These are phyloP conservation scores for Teunomyces pallodes DNA, from an alignment of 805 yeast genomes.

Conservation along the genomic window DNA sequence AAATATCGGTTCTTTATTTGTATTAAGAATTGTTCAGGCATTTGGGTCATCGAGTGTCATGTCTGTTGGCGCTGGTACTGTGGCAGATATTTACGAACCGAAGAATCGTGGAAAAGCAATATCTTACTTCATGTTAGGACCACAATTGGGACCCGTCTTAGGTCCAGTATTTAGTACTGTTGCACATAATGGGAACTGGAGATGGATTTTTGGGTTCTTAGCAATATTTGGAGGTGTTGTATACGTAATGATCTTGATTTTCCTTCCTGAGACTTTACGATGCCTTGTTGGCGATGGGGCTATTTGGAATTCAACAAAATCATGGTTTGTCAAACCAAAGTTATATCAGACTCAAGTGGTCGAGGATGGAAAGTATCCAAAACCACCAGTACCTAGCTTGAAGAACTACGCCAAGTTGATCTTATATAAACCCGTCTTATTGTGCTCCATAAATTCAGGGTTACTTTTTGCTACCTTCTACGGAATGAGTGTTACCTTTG, in stretches of 20 bases:
- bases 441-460: constrained; percentile 48
- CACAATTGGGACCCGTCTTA: constrained; percentile 38
- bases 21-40: constrained; percentile 34
- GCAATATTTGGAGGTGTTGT: constrained; percentile 26
- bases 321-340: constrained; percentile 28
- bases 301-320: constrained; percentile 8
- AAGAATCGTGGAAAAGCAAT: constrained; percentile 29
- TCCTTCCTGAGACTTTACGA: constrained; percentile 41
- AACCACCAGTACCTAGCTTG: constrained; percentile 46
- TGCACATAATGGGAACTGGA: constrained; percentile 28
- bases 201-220: constrained; percentile 34
- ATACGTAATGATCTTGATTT: constrained; percentile 21
- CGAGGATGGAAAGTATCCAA: constrained; percentile 31
- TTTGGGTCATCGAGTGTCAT: constrained; percentile 37
- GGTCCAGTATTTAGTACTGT: constrained; percentile 33
- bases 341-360: constrained; percentile 22
- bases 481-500: constrained; percentile 50
- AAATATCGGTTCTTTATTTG: constrained; percentile 26
- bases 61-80: constrained; percentile 37
- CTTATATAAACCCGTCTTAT: constrained; percentile 41
- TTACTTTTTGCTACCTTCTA: constrained; percentile 54
- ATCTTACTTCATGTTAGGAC: constrained; percentile 37
- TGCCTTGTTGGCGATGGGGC: constrained; percentile 38
- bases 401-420: constrained; percentile 35
- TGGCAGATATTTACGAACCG: constrained; percentile 33